A percentile compares a stretch with the other conserved stretches of the same genome.
Conservation (phyloP, 768 basidiomycete species). For the Xerocomellus intermedius region DNA sequence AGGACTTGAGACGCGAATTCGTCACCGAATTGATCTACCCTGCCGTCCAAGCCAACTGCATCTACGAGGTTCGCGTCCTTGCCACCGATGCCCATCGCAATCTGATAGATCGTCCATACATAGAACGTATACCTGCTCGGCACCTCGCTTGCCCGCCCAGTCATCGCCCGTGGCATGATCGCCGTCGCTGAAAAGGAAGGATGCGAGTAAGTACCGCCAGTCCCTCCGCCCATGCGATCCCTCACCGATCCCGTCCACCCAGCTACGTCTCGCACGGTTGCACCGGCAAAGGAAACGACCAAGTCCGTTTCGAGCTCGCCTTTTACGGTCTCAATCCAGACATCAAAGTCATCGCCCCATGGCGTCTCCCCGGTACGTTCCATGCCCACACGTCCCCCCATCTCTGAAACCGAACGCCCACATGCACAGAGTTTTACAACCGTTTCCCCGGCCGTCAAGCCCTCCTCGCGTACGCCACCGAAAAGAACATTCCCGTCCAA, state of each 20-base stretch:
- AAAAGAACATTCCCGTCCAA: slow-evolving; percentile 87
- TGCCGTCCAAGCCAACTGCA: slow-evolving; percentile 96
- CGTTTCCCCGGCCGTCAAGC: slow-evolving; percentile 95
- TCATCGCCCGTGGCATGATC: slow-evolving; percentile 99
- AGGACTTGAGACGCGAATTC: slow-evolving; percentile 96
- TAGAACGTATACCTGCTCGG: slow-evolving; percentile 96
- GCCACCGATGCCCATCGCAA: not conserved
- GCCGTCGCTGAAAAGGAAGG: slow-evolving; percentile 84
- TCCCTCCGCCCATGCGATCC: not conserved
- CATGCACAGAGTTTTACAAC: slow-evolving; percentile 81
- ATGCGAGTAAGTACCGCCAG: slow-evolving; percentile 75
- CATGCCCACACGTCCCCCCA: no score
- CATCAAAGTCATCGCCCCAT: slow-evolving; percentile 98
- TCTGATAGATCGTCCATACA: not conserved
- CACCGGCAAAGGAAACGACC: slow-evolving; percentile 99
- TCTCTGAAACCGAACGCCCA: not conserved
- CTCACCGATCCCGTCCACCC: not conserved
- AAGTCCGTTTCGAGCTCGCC: slow-evolving; percentile 98
- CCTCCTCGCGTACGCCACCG: slow-evolving; percentile 83
- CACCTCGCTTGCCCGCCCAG: slow-evolving; percentile 95
- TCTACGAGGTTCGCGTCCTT: slow-evolving; percentile 76
- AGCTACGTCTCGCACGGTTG: slow-evolving; percentile 98
- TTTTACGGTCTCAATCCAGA: slow-evolving; percentile 98
- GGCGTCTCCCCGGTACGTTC: slow-evolving; percentile 83
- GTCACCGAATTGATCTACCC: slow-evolving; percentile 96